phyloP scores from a whole-genome alignment of 345 rosid genomes.

The Syzygium jambos region DNA sequence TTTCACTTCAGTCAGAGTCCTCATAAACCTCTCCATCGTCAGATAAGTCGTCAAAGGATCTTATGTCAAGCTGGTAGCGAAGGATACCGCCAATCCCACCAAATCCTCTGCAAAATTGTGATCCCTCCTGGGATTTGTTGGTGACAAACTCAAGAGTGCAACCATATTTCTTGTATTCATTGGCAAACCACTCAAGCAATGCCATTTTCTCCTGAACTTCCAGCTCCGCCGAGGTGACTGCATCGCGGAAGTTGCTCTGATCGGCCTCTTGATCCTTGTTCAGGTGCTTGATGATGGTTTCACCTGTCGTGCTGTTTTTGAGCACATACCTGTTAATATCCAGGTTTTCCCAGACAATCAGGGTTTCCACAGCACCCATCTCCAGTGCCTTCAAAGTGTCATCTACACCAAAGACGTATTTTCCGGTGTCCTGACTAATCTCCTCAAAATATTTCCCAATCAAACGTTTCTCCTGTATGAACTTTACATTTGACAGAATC shows the following conservation, averaged over 20 bases:
- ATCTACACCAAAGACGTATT: conserved; percentile 80
- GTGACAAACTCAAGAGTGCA: conserved; percentile 83
- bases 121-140: conserved; percentile 90
- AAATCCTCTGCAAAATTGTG: conserved; percentile 89
- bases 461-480: conserved; percentile 86
- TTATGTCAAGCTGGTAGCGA: conserved; percentile 84
- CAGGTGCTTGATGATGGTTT: conserved; percentile 51
- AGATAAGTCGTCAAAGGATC: conserved; percentile 73
- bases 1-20: conserved; percentile 51
- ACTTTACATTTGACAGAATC: conserved; percentile 81
- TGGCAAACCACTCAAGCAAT: conserved; percentile 87
- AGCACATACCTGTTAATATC: conserved; percentile 62
- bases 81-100: conserved; percentile 94
- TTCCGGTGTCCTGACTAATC: conserved; percentile 91
- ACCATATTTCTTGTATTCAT: conserved; percentile 78
- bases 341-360: conserved; percentile 89
- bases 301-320: conserved; percentile 56
- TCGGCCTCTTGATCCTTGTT: conserved; percentile 76
- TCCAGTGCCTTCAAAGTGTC: conserved; percentile 81
- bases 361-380: conserved; percentile 89
- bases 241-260: conserved; percentile 65
- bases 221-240: conserved; percentile 45
- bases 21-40: conserved; percentile 61
- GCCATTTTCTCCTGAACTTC: conserved; percentile 76
- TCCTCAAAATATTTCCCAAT: conserved; percentile 94